phyloP scores from a whole-genome alignment of 148 eudicot species.

The Camellia granthamiana region DNA sequence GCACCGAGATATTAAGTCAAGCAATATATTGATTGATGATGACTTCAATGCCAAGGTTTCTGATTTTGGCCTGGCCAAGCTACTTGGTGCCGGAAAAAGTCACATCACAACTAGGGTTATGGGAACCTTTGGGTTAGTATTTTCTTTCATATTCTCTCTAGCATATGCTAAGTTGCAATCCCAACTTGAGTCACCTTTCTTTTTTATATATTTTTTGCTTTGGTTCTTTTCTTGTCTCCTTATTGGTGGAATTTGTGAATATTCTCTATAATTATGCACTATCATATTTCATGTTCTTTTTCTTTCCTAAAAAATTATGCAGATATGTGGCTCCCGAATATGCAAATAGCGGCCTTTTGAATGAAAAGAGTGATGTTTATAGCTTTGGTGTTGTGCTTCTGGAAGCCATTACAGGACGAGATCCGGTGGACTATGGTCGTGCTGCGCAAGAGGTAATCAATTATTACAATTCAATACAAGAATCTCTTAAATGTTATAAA shows the following conservation, averaged over 20 bases:
- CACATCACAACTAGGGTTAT: slow-evolving; percentile 77
- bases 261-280: neutral
- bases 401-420: slow-evolving; percentile 70
- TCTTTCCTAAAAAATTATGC: slow-evolving; percentile 16
- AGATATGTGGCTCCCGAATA: slow-evolving; percentile 83
- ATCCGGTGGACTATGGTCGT: slow-evolving; percentile 74
- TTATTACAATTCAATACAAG: neutral
- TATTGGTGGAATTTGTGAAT: neutral
- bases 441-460: slow-evolving; percentile 54
- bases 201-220: too few relatives aligned
- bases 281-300: neutral
- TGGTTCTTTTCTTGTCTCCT: neutral
- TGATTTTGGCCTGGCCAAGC: slow-evolving; percentile 77
- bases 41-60: slow-evolving; percentile 70
- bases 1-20: slow-evolving; percentile 74
- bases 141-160: neutral
- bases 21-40: slow-evolving; percentile 70
- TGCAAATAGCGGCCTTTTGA: slow-evolving; percentile 71
- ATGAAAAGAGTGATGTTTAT: slow-evolving; percentile 77
- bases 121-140: slow-evolving; percentile 77
- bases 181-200: neutral
- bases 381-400: slow-evolving; percentile 68
- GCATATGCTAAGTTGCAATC: slow-evolving; percentile 14
- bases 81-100: slow-evolving; percentile 73
- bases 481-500: neutral